phyloP scores from a whole-genome alignment of 176 grass and related monocot genomes.

The Panicum miliaceum region DNA sequence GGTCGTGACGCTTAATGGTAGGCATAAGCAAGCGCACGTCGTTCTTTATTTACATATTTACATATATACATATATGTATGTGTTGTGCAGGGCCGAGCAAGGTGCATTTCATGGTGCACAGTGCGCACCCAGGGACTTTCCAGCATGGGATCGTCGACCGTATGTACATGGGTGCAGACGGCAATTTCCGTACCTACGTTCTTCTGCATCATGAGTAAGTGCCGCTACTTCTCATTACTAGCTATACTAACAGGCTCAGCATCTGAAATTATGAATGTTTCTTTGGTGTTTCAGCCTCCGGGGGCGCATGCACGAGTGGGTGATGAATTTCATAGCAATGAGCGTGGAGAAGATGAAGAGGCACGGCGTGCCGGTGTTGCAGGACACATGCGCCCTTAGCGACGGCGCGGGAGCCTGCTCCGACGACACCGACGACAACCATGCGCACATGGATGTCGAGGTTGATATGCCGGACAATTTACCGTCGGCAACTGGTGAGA shows the following conservation, averaged over 20 bases:
- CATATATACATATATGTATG: neutral
- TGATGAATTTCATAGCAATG: neutral
- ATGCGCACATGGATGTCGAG: neutral
- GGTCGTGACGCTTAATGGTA: neutral
- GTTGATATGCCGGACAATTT: neutral
- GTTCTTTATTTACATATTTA: neutral
- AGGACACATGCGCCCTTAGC: neutral
- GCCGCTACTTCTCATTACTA: neutral
- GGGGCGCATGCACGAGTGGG: neutral
- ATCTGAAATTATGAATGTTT: neutral
- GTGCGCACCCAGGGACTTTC: neutral
- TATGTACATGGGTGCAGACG: neutral
- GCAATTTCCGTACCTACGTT: neutral
- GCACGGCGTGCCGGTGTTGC: neutral
- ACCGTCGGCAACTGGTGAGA: neutral
- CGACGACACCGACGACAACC: no score
- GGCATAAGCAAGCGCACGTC: neutral
- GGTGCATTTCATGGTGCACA: neutral
- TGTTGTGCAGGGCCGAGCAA: neutral
- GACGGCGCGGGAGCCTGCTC: neutral
- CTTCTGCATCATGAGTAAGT: constrained; percentile 11
- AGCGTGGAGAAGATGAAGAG: neutral
- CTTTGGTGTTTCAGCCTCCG: constrained; percentile 5
- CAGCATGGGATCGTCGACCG: neutral
- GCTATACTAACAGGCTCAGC: no score